Evolutionary conservation across 2,329 filamentous ascomycete genomes (phyloP).

Genomic region (Penicillium sp.): DNA sequence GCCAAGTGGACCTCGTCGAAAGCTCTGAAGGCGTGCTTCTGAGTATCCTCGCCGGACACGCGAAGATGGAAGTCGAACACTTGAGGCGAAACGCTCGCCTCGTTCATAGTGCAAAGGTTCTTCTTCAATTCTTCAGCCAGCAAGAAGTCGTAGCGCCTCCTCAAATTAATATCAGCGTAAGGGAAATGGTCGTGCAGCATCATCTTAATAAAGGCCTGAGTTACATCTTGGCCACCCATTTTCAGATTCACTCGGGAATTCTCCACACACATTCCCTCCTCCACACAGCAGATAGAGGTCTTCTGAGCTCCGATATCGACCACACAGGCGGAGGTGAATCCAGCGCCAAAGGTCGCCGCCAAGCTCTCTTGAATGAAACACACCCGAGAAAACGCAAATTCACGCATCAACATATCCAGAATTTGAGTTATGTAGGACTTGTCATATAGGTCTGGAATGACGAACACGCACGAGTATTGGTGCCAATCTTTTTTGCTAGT

Average conservation of each 20-base stretch:
- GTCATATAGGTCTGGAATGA: slow-evolving; percentile 96
- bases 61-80: slow-evolving; percentile 89
- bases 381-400: slow-evolving; percentile 86
- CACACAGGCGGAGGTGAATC: slow-evolving; percentile 91
- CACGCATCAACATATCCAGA: slow-evolving; percentile 81
- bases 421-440: slow-evolving; percentile 86
- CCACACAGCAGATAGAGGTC: slow-evolving; percentile 94
- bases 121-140: slow-evolving; percentile 95
- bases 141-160: slow-evolving; percentile 86
- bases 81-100: slow-evolving; percentile 86
- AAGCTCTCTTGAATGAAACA: slow-evolving; percentile 97
- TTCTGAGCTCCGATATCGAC: slow-evolving; percentile 97
- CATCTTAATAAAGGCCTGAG: slow-evolving; percentile 95
- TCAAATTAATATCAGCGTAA: slow-evolving; percentile 91
- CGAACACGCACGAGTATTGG: slow-evolving; percentile 94
- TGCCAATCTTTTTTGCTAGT: slow-evolving; percentile 78
- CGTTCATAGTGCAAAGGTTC: slow-evolving; percentile 88
- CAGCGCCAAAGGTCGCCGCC: slow-evolving; percentile 91
- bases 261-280: slow-evolving; percentile 92
- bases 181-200: slow-evolving; percentile 96
- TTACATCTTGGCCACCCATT: slow-evolving; percentile 89
- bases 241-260: slow-evolving; percentile 96
- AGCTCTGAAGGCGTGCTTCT: slow-evolving; percentile 93
- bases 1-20: slow-evolving; percentile 97
- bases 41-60: slow-evolving; percentile 82